These are phyloP conservation scores for Aureobasidium musti DNA, from an alignment of 2,329 filamentous ascomycete species.

Conservation along the genomic window DNA sequence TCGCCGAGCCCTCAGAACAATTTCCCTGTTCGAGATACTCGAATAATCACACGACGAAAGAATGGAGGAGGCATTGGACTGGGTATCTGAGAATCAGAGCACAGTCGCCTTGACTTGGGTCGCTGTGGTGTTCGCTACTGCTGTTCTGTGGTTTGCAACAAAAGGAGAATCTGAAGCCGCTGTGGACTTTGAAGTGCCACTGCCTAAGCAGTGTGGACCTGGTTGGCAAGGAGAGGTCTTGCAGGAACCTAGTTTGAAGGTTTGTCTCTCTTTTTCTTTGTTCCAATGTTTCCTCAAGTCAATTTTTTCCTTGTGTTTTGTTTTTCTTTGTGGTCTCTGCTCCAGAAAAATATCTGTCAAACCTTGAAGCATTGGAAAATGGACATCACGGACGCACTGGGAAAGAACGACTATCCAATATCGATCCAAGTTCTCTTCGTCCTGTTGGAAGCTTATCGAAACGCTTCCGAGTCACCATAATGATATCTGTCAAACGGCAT, in stretches of 20 bases:
- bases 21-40: neutral
- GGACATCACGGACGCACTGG: neutral
- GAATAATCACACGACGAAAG: neutral
- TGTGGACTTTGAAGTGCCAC: slow-evolving; percentile 61
- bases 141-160: neutral
- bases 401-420: neutral
- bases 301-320: neutral
- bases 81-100: slow-evolving; percentile 21
- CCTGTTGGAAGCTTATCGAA: neutral
- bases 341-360: too few species aligned
- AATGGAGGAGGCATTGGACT: slow-evolving; percentile 28
- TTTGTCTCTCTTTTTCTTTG: slow-evolving; percentile 33
- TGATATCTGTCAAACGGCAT: neutral
- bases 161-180: slow-evolving; percentile 42
- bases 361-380: neutral
- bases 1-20: neutral
- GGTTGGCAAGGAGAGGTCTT: slow-evolving; percentile 60
- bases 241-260: slow-evolving; percentile 63
- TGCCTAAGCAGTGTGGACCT: slow-evolving; percentile 61
- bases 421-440: neutral
- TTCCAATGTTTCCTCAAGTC: neutral
- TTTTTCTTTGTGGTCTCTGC: neutral
- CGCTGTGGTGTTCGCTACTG: slow-evolving; percentile 14
- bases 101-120: slow-evolving; percentile 19
- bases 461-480: neutral